phyloP scores from a whole-genome alignment of 129 eudicot genomes.

The Pulicaria dysenterica region DNA sequence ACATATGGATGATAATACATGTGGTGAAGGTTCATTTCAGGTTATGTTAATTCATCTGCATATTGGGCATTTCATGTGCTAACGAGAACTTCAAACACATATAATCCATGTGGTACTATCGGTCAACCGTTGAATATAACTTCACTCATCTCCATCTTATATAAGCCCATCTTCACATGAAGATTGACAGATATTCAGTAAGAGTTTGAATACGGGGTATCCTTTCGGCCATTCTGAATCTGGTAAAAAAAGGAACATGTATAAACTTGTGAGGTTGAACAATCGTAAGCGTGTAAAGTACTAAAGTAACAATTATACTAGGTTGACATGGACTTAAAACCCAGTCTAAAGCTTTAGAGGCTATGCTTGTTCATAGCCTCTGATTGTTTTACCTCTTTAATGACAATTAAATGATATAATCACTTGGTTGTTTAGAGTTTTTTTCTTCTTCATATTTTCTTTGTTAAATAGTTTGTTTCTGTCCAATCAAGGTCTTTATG shows the following conservation, averaged over 20 bases:
- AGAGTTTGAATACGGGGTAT: conserved; percentile 13
- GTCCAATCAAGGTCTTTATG: not conserved
- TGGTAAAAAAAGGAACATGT: conserved; percentile 26
- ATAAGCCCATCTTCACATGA: conserved; percentile 4
- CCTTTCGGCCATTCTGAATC: not conserved
- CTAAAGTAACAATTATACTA: not conserved
- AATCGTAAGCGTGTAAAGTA: conserved; percentile 22
- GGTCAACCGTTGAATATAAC: conserved; percentile 3
- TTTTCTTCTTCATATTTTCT: not conserved
- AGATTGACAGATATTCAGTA: conserved; percentile 7
- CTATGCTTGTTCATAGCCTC: conserved; percentile 14
- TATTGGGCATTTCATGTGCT: not conserved
- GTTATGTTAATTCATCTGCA: conserved; percentile 15
- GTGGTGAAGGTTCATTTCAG: conserved; percentile 8
- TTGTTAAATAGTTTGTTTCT: not conserved
- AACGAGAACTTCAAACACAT: conserved; percentile 10
- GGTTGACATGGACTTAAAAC: conserved; percentile 11
- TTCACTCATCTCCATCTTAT: conserved; percentile 18
- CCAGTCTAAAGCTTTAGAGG: not conserved
- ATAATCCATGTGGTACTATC: conserved; percentile 1
- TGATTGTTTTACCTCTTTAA: not conserved
- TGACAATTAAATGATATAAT: not conserved
- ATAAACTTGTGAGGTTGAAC: conserved; percentile 18
- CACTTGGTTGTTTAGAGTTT: not conserved
- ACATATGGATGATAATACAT: not conserved